These are phyloP conservation scores for Aspergillus intermedius DNA, from an alignment of 2,329 filamentous ascomycete species.

Conservation along the genomic window DNA sequence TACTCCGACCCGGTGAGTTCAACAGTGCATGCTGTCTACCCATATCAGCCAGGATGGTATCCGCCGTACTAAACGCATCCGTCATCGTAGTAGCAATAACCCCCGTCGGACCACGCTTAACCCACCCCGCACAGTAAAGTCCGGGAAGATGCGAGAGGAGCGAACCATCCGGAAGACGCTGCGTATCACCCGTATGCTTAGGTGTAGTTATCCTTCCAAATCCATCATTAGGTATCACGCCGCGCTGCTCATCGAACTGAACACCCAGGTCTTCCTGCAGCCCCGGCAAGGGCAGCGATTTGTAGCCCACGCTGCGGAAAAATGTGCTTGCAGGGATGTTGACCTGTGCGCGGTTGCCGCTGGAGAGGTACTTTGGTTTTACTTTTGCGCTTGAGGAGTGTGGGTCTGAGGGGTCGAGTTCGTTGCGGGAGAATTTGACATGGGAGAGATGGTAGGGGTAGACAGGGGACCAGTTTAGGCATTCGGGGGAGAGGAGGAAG, in stretches of 20 bases:
- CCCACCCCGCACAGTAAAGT: slow-evolving; percentile 92
- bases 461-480: slow-evolving; percentile 52
- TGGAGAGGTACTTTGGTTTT: slow-evolving; percentile 42
- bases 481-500: slow-evolving; percentile 72
- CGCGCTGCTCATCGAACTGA: slow-evolving; percentile 66
- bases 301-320: slow-evolving; percentile 94
- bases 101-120: slow-evolving; percentile 87
- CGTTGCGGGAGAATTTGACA: slow-evolving; percentile 59
- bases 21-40: slow-evolving; percentile 38
- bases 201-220: slow-evolving; percentile 61
- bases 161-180: slow-evolving; percentile 27
- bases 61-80: slow-evolving; percentile 84
- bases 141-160: slow-evolving; percentile 55
- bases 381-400: slow-evolving; percentile 46
- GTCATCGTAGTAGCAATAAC: slow-evolving; percentile 95
- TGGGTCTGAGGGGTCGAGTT: slow-evolving; percentile 44
- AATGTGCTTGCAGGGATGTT: slow-evolving; percentile 62
- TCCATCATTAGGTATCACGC: slow-evolving; percentile 76
- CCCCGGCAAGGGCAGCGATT: slow-evolving; percentile 68
- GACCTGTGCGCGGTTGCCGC: slow-evolving; percentile 42
- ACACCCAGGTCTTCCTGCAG: slow-evolving; percentile 63
- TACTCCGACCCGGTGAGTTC: slow-evolving; percentile 34
- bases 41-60: slow-evolving; percentile 76
- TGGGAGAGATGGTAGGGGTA: slow-evolving; percentile 51
- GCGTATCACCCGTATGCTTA: slow-evolving; percentile 14